phyloP scores from a whole-genome alignment of 164 flowering plant genomes.

The Dillenia turbinata region DNA sequence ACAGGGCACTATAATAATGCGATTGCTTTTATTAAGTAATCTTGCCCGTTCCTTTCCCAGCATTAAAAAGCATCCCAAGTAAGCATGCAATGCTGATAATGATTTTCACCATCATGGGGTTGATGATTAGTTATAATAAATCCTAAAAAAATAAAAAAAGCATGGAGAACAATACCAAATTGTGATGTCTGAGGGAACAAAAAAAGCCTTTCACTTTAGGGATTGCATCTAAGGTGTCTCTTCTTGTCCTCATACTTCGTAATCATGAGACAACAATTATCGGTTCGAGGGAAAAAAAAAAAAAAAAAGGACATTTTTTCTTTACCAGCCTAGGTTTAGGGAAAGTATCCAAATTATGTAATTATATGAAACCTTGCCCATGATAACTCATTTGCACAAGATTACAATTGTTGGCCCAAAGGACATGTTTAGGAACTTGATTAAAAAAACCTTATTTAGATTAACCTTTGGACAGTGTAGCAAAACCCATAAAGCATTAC shows the following conservation, averaged over 20 bases:
- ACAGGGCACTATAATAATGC: neutral
- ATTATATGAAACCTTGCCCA: slow-evolving; percentile 5
- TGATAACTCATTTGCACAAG: neutral
- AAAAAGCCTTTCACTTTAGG: slow-evolving; percentile 23
- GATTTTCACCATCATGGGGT: slow-evolving; percentile 2
- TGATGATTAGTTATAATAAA: slow-evolving; percentile 14
- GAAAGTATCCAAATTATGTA: slow-evolving; percentile 2
- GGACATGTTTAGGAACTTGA: neutral
- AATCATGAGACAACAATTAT: slow-evolving; percentile 3
- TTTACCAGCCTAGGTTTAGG: slow-evolving; percentile 6
- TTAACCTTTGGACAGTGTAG: no score
- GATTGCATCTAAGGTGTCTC: slow-evolving; percentile 16
- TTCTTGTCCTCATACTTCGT: neutral
- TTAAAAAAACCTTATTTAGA: no score
- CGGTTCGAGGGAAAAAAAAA: no score
- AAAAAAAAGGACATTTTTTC: neutral
- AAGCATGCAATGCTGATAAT: slow-evolving; percentile 6
- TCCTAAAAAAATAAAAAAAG: slow-evolving; percentile 6
- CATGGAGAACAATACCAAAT: slow-evolving; percentile 4
- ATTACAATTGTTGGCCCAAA: neutral
- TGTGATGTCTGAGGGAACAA: slow-evolving; percentile 13
- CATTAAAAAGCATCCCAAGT: slow-evolving; percentile 22
- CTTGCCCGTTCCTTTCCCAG: slow-evolving; percentile 12
- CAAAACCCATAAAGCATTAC: no score
- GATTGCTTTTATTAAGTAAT: neutral